Evolutionary conservation across 1,284 basidiomycete genomes (phyloP).

Genomic region (Pascua guehoae): DNA sequence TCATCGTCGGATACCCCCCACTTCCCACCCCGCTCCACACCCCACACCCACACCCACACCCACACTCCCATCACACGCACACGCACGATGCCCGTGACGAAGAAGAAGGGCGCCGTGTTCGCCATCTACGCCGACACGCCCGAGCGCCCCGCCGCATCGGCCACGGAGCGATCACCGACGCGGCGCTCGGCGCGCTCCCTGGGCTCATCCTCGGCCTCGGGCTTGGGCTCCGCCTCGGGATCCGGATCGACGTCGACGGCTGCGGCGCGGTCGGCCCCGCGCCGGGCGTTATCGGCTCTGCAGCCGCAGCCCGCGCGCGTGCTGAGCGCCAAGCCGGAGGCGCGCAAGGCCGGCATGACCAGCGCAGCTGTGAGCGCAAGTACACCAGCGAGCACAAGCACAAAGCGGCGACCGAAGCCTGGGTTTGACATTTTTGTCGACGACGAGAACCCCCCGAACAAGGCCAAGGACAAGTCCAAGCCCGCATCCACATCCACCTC

Average conservation of each 20-base stretch:
- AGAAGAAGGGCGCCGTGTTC: slow-evolving; percentile 49
- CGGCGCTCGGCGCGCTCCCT: neutral
- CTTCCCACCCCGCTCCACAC: no score
- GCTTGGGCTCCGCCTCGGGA: neutral
- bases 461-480: no score
- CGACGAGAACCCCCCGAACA: no score
- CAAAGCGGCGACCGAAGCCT: neutral
- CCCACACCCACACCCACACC: neutral
- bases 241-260: neutral
- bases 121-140: slow-evolving; percentile 49
- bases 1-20: neutral
- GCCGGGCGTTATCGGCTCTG: neutral
- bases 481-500: no score
- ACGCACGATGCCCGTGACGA: slow-evolving; percentile 44
- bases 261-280: neutral
- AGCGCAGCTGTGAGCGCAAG: no score
- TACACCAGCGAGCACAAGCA: no score
- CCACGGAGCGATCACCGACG: neutral
- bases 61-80: neutral
- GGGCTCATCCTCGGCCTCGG: neutral
- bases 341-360: neutral
- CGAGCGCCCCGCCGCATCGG: slow-evolving; percentile 8
- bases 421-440: no score
- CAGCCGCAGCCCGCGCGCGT: neutral
- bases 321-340: neutral